Evolutionary conservation across 768 basidiomycete genomes (phyloP), one percentile per base, ranked within the genome.

Genomic region (Tylopilus rubrobrunneus): DNA sequence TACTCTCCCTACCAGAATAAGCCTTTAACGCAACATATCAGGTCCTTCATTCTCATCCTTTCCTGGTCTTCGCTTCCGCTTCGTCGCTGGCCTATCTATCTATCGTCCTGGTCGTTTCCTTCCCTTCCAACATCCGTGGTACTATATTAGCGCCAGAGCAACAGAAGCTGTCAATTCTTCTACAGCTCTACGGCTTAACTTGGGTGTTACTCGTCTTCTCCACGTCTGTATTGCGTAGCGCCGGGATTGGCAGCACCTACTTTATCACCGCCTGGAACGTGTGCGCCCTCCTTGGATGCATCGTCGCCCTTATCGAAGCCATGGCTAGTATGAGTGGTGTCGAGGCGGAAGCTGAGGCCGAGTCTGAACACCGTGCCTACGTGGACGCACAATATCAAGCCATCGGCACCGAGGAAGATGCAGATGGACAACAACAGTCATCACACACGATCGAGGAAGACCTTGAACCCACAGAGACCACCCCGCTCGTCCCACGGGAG

Each of bases 11-110:
- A 49, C 14, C 10, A 7, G 23, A 19, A 27, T 37, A 10, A 14
- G 40, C 34, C 25, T 33, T 52, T 37, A 33, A 59, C 51, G 42
- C 11, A 54, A 49, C 19, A n/a, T 4, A 28, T 40, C 17, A 90
- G 89, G 74, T 84, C 28, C 70, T 83, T 9, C 83, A 90, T 63
- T 79, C 85, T 2, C 76, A 75, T 7, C 78, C 79, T 4, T 77
- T 78, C 52, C 62, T 78, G 14, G 79, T 86, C 14, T 62, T 84
- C 12, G 56, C 73, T 21, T 80, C 82, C 0, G 71, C 76, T 31
- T 59, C 77, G n/a, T 74, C 78, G 15, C 63, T 84, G 14, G 72
- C 78, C 1, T 85, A 82, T 62, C 68, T 87, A 17, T 61, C 71
- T 1, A 68, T 76, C 15, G 73, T 76, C 11, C 61, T 79, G 23